Conservation (phyloP, 306 rosid species). For the Rubus idaeus region DNA sequence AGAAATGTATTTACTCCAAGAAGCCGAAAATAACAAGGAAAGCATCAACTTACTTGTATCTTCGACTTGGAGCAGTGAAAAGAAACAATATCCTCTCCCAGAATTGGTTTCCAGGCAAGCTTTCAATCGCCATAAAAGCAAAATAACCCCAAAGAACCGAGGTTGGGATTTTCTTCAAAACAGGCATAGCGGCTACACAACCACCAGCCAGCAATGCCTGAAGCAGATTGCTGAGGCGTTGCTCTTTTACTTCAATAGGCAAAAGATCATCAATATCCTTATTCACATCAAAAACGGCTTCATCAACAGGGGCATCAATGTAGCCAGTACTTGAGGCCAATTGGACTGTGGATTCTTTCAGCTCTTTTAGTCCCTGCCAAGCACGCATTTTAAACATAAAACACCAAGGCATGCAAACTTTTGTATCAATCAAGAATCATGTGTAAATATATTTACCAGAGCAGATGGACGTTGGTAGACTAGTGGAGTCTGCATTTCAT, state of each 20-base stretch:
- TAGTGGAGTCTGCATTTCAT: conserved; percentile 89
- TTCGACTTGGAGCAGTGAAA: conserved; percentile 91
- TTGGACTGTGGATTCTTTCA: conserved; percentile 83
- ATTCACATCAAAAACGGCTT: conserved; percentile 75
- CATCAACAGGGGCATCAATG: conserved; percentile 89
- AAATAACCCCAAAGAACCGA: conserved; percentile 98
- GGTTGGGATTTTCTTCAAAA: conserved; percentile 86
- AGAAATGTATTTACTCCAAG: conserved; percentile 8
- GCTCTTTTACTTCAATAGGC: conserved; percentile 93
- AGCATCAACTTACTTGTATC: conserved; percentile 69
- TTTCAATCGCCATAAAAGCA: conserved; percentile 98
- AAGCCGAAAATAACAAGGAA: conserved; percentile 9
- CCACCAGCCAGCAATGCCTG: conserved; percentile 78
- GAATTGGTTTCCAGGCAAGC: conserved; percentile 96
- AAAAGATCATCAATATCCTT: conserved; percentile 89
- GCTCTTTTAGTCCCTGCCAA: conserved; percentile 73
- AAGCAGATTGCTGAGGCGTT: conserved; percentile 86
- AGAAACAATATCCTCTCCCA: conserved; percentile 94
- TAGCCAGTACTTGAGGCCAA: conserved; percentile 73
- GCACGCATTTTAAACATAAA: conserved; percentile 23
- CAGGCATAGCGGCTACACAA: conserved; percentile 95
- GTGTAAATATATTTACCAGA: conserved; percentile 50
- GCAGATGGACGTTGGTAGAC: conserved; percentile 77
- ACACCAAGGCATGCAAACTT: conserved; percentile 9
- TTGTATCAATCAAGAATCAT: conserved; percentile 21